phyloP scores from a whole-genome alignment of 495 filamentous ascomycete genomes.

The Viridothelium virens region DNA sequence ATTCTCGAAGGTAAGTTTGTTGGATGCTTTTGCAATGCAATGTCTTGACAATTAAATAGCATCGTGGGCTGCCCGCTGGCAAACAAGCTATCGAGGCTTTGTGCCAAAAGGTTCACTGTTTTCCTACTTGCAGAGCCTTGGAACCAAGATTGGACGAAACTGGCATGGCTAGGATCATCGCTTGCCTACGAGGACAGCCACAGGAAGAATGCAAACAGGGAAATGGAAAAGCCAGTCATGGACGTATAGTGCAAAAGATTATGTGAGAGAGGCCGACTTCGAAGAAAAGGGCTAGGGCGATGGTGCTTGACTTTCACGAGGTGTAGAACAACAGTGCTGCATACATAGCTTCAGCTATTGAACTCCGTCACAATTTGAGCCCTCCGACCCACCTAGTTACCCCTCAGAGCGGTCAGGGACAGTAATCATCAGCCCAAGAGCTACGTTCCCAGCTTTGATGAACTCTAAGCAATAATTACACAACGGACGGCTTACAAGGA shows the following conservation, averaged over 20 bases:
- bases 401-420: neutral
- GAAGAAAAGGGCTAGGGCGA: too few species aligned
- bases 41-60: constrained; percentile 6
- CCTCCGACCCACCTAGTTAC: too few species aligned
- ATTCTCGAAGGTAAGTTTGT: constrained; percentile 13
- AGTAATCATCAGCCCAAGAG: neutral
- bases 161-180: neutral
- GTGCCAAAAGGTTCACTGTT: constrained; percentile 13
- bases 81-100: constrained; percentile 12
- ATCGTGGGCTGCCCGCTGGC: constrained; percentile 15
- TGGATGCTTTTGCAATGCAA: neutral
- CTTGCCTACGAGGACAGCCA: neutral
- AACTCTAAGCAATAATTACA: neutral
- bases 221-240: neutral
- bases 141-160: constrained; percentile 8
- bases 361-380: too few species aligned
- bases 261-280: too few species aligned
- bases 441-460: neutral
- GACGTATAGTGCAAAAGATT: too few species aligned
- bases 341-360: too few species aligned
- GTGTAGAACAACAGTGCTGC: too few species aligned
- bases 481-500: neutral
- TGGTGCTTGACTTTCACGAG: too few species aligned
- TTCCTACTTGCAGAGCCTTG: constrained; percentile 15
- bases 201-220: neutral